These are phyloP conservation scores for Dactylellina cionopaga DNA, from an alignment of 2,329 filamentous ascomycete genomes.

Conservation along the genomic window DNA sequence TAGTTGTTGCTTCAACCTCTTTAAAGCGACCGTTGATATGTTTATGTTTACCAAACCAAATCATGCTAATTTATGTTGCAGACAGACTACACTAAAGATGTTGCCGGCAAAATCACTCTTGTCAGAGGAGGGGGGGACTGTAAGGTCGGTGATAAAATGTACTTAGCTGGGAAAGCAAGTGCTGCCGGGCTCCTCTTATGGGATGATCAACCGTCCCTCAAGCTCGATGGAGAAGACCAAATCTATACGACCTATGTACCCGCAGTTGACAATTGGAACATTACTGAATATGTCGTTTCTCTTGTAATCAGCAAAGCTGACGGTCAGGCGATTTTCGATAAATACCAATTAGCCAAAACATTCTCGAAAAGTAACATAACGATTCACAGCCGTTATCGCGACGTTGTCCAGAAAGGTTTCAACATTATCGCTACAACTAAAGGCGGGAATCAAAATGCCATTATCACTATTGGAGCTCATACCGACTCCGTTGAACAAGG, in stretches of 20 bases:
- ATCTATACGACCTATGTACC: slow-evolving; percentile 65
- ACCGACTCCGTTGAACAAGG: slow-evolving; percentile 70
- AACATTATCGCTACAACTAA: slow-evolving; percentile 71
- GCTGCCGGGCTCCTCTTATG: slow-evolving; percentile 62
- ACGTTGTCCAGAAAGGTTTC: slow-evolving; percentile 50
- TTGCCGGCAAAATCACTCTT: slow-evolving; percentile 69
- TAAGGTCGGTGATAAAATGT: slow-evolving; percentile 68
- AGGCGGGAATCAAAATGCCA: slow-evolving; percentile 68
- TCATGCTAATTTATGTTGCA: slow-evolving; percentile 28
- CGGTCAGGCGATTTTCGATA: slow-evolving; percentile 54
- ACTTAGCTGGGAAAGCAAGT: slow-evolving; percentile 68
- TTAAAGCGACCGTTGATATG: too few relatives aligned
- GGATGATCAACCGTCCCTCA: neutral
- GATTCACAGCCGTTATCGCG: slow-evolving; percentile 56
- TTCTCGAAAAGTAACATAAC: slow-evolving; percentile 48
- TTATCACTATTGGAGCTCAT: slow-evolving; percentile 69
- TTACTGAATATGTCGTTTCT: slow-evolving; percentile 40
- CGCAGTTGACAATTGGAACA: slow-evolving; percentile 66
- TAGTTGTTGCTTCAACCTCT: too few relatives aligned
- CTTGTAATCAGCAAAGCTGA: slow-evolving; percentile 56
- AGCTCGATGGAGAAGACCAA: slow-evolving; percentile 58
- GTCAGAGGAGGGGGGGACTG: slow-evolving; percentile 70
- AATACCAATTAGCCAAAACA: neutral
- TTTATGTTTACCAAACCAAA: too few relatives aligned
- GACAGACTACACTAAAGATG: slow-evolving; percentile 67